These are phyloP conservation scores for Macrotyloma uniflorum DNA, from an alignment of 306 rosid genomes.

Conservation along the genomic window DNA sequence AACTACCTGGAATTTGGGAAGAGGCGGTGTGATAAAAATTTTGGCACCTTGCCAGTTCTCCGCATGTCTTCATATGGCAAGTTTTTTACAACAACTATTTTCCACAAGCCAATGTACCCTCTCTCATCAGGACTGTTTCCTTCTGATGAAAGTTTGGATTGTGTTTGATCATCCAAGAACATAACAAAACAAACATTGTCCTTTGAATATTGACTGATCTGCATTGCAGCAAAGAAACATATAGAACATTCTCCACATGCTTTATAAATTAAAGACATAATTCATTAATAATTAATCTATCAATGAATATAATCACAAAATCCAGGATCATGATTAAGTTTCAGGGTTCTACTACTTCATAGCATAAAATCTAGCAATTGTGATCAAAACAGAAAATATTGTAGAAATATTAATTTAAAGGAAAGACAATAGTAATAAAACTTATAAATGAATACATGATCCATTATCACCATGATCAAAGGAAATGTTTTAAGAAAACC, in stretches of 20 bases:
- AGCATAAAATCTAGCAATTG: conserved; percentile 12
- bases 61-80: conserved; percentile 91
- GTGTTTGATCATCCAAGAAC: conserved; percentile 85
- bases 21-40: conserved; percentile 88
- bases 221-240: conserved; percentile 44
- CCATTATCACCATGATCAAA: conserved; percentile 23
- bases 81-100: conserved; percentile 66
- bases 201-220: conserved; percentile 91
- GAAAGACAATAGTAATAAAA: neutral
- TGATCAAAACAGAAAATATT: conserved; percentile 8
- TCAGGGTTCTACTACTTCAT: conserved; percentile 7
- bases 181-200: conserved; percentile 84
- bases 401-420: neutral
- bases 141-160: conserved; percentile 66
- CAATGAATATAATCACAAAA: conserved; percentile 7
- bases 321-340: conserved; percentile 32
- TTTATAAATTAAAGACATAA: conserved; percentile 26
- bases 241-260: conserved; percentile 14
- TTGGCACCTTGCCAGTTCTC: conserved; percentile 97
- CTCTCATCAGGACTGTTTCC: conserved; percentile 72
- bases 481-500: conserved; percentile 27
- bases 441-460: conserved; percentile 3
- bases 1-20: conserved; percentile 84
- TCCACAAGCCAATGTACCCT: conserved; percentile 86
- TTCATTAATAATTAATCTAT: neutral